phyloP scores from a whole-genome alignment of 1,284 basidiomycete species.

The Cystobasidium pallidum region DNA sequence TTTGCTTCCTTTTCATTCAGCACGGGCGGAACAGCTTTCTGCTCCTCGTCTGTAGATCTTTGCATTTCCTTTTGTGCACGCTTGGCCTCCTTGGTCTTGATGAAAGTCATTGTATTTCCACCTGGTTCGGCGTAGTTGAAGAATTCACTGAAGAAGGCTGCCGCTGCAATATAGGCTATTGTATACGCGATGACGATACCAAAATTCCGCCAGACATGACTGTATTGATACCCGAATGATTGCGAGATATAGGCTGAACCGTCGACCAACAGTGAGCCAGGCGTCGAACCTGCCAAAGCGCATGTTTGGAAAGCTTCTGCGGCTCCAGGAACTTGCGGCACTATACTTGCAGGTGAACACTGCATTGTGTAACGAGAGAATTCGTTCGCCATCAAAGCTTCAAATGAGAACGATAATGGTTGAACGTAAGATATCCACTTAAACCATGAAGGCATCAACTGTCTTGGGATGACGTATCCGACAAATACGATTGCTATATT shows the following conservation, averaged over 20 bases:
- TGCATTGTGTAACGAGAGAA: conserved; percentile 15
- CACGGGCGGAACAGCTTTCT: conserved; percentile 3
- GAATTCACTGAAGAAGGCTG: conserved; percentile 31
- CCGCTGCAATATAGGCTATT: conserved; percentile 32
- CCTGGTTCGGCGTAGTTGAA: conserved; percentile 27
- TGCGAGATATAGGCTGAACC: conserved; percentile 29
- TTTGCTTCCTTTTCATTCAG: conserved; percentile 2
- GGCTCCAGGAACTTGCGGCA: conserved; percentile 25
- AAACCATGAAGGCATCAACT: conserved; percentile 50
- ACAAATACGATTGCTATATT: conserved; percentile 53
- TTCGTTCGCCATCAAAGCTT: conserved; percentile 42
- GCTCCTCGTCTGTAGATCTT: conserved; percentile 15
- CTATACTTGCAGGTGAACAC: conserved; percentile 12
- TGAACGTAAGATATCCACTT: conserved; percentile 52
- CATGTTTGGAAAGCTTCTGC: conserved; percentile 23
- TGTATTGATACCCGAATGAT: conserved; percentile 36
- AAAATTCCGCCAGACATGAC: conserved; percentile 43
- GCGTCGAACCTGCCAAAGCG: conserved; percentile 26
- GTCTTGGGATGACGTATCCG: conserved; percentile 53
- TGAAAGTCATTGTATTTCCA: conserved; percentile 31
- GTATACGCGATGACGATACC: conserved; percentile 34
- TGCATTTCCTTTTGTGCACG: conserved; percentile 16
- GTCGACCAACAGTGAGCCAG: conserved; percentile 24
- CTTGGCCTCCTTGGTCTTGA: conserved; percentile 34
- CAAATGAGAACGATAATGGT: conserved; percentile 53